Percentiles rank a stretch among this genome's conserved stretches.
These are phyloP conservation scores for Mentha longifolia DNA, from an alignment of 257 asterid genomes.

Conservation along the genomic window DNA sequence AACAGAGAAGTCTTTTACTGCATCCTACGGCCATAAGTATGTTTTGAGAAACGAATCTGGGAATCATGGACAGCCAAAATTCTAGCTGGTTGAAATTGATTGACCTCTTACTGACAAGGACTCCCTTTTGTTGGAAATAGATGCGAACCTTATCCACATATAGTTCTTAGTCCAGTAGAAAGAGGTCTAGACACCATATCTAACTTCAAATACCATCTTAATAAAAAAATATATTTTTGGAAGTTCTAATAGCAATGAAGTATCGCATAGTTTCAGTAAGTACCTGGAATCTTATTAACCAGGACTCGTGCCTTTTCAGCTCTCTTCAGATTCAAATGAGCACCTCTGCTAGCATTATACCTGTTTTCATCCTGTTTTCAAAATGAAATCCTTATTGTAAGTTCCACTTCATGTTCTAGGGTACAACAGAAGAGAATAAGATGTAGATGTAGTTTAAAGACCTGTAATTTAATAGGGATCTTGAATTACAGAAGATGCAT, in stretches of 20 bases:
- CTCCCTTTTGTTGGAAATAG: background rate
- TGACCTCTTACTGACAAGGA: background rate
- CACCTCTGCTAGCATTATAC: constrained; percentile 78
- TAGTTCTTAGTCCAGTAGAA: background rate
- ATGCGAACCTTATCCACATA: background rate
- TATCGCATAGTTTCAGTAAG: constrained; percentile 10
- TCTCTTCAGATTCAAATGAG: constrained; percentile 77
- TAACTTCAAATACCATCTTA: background rate
- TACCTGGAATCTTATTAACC: constrained; percentile 76
- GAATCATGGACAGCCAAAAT: background rate
- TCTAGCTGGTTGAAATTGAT: background rate
- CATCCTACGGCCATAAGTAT: background rate
- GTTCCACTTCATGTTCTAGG: constrained; percentile 8
- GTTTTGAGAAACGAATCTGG: background rate
- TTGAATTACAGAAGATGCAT: background rate
- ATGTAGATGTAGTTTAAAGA: constrained; percentile 2
- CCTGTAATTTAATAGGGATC: background rate
- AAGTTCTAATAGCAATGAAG: background rate
- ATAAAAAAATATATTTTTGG: background rate
- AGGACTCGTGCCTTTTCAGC: constrained; percentile 75
- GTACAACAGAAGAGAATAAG: background rate
- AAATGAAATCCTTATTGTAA: background rate
- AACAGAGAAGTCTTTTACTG: background rate
- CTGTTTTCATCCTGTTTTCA: constrained; percentile 72
- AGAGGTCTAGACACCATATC: constrained; percentile 6